Conservation (phyloP, 2,329 filamentous ascomycete species). For the Setomelanomma holmii region DNA sequence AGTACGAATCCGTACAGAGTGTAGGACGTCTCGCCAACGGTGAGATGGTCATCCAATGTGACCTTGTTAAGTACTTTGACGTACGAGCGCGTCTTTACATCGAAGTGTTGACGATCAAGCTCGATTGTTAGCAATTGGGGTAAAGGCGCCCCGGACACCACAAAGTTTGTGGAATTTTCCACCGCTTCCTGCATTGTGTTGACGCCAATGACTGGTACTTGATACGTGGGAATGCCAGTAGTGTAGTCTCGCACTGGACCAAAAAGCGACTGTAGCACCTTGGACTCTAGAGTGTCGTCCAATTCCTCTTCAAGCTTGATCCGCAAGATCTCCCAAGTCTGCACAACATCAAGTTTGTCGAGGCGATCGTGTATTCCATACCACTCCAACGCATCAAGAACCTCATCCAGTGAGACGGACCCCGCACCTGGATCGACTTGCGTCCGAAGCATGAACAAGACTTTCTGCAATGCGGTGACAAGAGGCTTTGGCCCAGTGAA, state of each 20-base stretch:
- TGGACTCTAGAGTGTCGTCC: slow-evolving; percentile 51
- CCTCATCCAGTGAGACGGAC: slow-evolving; percentile 42
- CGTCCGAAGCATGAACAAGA: slow-evolving; percentile 59
- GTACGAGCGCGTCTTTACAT: slow-evolving; percentile 62
- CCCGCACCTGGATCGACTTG: slow-evolving; percentile 48
- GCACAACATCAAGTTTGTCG: slow-evolving; percentile 59
- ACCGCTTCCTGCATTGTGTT: slow-evolving; percentile 53
- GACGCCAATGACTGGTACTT: slow-evolving; percentile 44
- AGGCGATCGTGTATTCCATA: slow-evolving; percentile 49
- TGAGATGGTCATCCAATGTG: slow-evolving; percentile 62
- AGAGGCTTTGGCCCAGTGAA: slow-evolving; percentile 59
- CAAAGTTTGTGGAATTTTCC: slow-evolving; percentile 37
- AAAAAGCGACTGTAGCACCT: slow-evolving; percentile 55
- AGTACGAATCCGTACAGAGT: slow-evolving; percentile 67
- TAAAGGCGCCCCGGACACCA: slow-evolving; percentile 34
- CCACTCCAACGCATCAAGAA: slow-evolving; percentile 49
- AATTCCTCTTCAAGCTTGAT: slow-evolving; percentile 61
- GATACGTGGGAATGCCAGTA: slow-evolving; percentile 45
- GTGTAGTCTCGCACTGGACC: slow-evolving; percentile 48
- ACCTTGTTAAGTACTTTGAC: slow-evolving; percentile 64
- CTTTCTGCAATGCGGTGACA: slow-evolving; percentile 58
- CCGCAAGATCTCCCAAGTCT: slow-evolving; percentile 63
- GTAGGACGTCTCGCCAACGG: slow-evolving; percentile 58
- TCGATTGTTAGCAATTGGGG: slow-evolving; percentile 63
- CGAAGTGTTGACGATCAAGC: slow-evolving; percentile 64